Evolutionary conservation across 2,329 filamentous ascomycete genomes (phyloP).

Genomic region (Aschersonia sp.): DNA sequence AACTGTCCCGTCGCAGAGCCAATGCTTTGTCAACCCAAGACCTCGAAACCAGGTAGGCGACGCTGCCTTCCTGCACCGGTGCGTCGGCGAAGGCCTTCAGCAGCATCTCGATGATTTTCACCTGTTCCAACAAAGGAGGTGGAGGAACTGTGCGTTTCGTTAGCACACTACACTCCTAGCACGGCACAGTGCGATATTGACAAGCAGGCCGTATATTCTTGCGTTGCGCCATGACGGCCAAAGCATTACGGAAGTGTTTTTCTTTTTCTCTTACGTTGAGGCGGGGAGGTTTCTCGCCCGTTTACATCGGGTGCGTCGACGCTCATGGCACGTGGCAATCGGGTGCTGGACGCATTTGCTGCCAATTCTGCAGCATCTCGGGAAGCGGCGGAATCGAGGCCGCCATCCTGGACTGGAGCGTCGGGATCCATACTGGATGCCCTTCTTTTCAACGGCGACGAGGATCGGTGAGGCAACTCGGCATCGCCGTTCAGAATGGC

Average conservation of each 20-base stretch:
- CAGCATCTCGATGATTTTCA: constrained; percentile 54
- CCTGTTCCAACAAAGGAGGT: constrained; percentile 41
- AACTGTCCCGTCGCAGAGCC: constrained; percentile 42
- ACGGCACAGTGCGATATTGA: no score
- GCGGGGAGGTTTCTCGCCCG: constrained; percentile 1
- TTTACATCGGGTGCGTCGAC: constrained; percentile 20
- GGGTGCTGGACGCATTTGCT: constrained; percentile 5
- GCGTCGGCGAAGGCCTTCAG: constrained; percentile 34
- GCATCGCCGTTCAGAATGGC: constrained; percentile 46
- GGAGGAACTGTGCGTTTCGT: constrained; percentile 5
- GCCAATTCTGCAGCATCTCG: constrained; percentile 9
- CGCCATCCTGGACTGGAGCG: constrained; percentile 23
- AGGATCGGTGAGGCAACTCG: constrained; percentile 43
- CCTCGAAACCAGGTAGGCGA: constrained; percentile 64
- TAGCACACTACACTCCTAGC: no score
- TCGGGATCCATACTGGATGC: constrained; percentile 48
- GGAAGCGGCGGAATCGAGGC: constrained; percentile 28
- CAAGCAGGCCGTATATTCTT: no score
- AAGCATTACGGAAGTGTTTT: no score
- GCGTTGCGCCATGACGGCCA: no score
- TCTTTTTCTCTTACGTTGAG: constrained; percentile 2
- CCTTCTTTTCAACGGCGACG: constrained; percentile 48
- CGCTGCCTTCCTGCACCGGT: constrained; percentile 53
- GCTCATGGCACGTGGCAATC: constrained; percentile 24
- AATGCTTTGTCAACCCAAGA: constrained; percentile 66